Percentiles rank a stretch among this genome's conserved stretches.
These are phyloP conservation scores for Trichophyton mentagrophytes DNA, from an alignment of 2,329 filamentous ascomycete genomes.

Conservation along the genomic window DNA sequence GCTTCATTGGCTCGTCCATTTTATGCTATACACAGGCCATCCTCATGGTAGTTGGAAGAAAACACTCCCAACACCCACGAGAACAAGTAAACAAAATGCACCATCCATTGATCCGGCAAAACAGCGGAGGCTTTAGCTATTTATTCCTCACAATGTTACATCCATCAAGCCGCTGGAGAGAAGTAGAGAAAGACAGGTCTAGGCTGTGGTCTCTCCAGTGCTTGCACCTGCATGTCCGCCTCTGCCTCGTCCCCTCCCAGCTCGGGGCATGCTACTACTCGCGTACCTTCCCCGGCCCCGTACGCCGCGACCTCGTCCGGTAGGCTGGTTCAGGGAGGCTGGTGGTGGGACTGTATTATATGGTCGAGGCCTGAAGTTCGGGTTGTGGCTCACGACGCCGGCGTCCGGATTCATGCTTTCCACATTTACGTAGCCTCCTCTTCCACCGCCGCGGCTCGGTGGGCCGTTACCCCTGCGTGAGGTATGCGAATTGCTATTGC, in stretches of 20 bases:
- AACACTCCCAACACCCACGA: neutral
- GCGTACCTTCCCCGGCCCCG: slow-evolving; percentile 10
- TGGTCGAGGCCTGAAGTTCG: slow-evolving; percentile 38
- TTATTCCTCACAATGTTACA: neutral
- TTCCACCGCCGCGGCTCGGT: slow-evolving; percentile 8
- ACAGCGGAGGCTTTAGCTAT: neutral
- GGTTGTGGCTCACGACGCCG: slow-evolving; percentile 40
- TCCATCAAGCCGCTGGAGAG: neutral
- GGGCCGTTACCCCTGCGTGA: neutral
- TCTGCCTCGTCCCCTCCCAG: slow-evolving; percentile 7
- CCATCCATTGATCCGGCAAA: neutral
- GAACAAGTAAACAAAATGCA: neutral
- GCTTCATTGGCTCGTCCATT: neutral
- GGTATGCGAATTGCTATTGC: neutral
- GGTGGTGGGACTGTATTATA: slow-evolving; percentile 37
- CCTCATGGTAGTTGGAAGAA: neutral
- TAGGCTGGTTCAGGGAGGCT: slow-evolving; percentile 21
- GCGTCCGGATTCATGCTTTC: slow-evolving; percentile 37
- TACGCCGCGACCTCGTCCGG: slow-evolving; percentile 13
- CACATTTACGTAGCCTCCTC: slow-evolving; percentile 20
- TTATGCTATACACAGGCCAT: neutral
- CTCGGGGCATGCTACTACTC: neutral
- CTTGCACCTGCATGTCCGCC: neutral
- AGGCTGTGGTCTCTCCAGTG: neutral
- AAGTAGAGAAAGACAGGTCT: neutral